phyloP scores from a whole-genome alignment of 345 rosid species.

The Stellera chamaejasme region DNA sequence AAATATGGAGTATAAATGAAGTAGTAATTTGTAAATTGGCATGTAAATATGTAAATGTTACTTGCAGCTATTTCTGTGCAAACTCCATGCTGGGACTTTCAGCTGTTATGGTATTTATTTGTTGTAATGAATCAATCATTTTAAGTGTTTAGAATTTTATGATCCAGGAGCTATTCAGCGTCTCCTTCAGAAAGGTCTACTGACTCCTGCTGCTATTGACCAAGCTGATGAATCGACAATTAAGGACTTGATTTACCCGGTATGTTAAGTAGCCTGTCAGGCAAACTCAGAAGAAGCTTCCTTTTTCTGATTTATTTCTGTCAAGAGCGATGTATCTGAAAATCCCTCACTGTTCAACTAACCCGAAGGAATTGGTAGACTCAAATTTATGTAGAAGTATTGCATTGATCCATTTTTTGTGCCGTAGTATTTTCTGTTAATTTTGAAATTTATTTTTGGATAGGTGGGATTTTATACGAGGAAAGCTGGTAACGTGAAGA shows the following conservation, averaged over 20 bases:
- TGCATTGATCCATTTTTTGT: background rate
- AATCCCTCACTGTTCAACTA: constrained; percentile 2
- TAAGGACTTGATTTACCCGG: constrained; percentile 81
- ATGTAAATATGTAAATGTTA: too few relatives aligned
- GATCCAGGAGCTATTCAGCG: constrained; percentile 79
- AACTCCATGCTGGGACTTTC: too few relatives aligned
- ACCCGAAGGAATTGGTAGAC: background rate
- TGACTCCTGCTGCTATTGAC: constrained; percentile 74
- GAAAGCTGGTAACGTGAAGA: constrained; percentile 86
- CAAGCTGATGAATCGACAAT: constrained; percentile 71
- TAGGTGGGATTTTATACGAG: constrained; percentile 94
- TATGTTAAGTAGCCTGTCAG: constrained; percentile 19
- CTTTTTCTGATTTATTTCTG: constrained; percentile 2
- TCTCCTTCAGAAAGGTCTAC: constrained; percentile 60
- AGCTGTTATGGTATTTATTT: too few relatives aligned
- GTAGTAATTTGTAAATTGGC: too few relatives aligned
- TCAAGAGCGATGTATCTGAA: background rate
- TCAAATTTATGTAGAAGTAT: background rate
- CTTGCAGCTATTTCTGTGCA: too few relatives aligned
- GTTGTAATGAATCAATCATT: background rate
- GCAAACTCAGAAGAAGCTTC: constrained; percentile 3
- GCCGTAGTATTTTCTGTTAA: constrained; percentile 3
- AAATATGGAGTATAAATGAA: too few relatives aligned
- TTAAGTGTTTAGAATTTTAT: constrained; percentile 3
- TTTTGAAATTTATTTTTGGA: constrained; percentile 5